These are phyloP conservation scores for Trametopsis cervina DNA, from an alignment of 768 basidiomycete species.

Conservation along the genomic window DNA sequence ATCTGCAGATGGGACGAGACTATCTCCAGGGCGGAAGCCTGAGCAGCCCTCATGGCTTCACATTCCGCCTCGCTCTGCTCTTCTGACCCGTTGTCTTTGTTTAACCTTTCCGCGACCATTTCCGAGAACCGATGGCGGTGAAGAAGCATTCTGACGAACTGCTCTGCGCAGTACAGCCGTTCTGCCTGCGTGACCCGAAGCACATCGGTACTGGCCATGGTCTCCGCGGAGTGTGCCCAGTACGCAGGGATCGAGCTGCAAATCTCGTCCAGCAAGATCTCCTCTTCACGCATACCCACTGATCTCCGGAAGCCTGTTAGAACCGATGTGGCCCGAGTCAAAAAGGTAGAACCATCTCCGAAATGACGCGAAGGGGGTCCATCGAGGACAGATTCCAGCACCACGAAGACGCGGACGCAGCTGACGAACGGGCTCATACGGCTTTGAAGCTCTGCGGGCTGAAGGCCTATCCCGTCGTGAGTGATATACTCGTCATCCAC, in stretches of 20 bases:
- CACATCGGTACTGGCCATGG: constrained; percentile 77
- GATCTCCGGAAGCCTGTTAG: constrained; percentile 56
- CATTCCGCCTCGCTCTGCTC: constrained; percentile 64
- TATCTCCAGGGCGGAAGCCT: constrained; percentile 74
- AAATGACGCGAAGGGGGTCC: constrained; percentile 61
- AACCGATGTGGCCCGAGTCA: constrained; percentile 61
- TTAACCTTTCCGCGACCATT: constrained; percentile 62
- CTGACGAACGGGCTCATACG: constrained; percentile 79
- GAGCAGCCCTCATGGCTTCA: constrained; percentile 72
- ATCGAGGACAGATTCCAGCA: constrained; percentile 84
- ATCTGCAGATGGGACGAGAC: constrained; percentile 78
- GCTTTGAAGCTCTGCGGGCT: constrained; percentile 66
- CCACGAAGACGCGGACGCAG: constrained; percentile 72
- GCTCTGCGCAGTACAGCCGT: constrained; percentile 80
- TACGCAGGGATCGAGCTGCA: constrained; percentile 60
- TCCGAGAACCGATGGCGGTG: constrained; percentile 84
- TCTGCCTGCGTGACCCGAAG: constrained; percentile 87
- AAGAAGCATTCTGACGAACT: constrained; percentile 82
- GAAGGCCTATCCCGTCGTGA: constrained; percentile 54
- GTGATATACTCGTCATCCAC: constrained; percentile 90
- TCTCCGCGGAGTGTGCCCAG: constrained; percentile 79
- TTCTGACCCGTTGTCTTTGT: constrained; percentile 34
- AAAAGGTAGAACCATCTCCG: constrained; percentile 69
- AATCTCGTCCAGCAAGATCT: constrained; percentile 75
- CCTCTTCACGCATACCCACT: constrained; percentile 72